A percentile compares a stretch with the other conserved stretches of the same genome.
Evolutionary conservation across 805 yeast genomes (phyloP).

Genomic region (Metschnikowia henanensis): DNA sequence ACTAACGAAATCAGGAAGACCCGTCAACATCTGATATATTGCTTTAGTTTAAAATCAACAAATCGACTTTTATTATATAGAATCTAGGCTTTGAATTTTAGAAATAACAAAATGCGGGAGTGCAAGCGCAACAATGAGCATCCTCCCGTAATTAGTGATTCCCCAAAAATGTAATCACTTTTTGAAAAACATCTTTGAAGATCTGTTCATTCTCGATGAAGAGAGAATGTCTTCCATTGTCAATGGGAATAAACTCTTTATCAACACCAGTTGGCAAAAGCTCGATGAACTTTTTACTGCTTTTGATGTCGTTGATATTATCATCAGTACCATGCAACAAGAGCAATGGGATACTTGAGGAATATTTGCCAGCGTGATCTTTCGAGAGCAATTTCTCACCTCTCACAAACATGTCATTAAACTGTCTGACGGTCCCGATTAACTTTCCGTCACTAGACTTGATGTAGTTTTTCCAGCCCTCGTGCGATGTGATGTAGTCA

Average conservation of each 20-base stretch:
- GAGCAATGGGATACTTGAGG: constrained; percentile 47
- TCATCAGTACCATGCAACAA: constrained; percentile 67
- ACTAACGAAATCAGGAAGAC: no score
- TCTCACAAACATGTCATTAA: constrained; percentile 60
- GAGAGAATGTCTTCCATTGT: constrained; percentile 45
- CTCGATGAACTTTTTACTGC: constrained; percentile 43
- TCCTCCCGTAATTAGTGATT: background rate
- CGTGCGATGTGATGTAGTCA: constrained; percentile 54
- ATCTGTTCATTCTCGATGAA: constrained; percentile 46
- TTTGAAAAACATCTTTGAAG: constrained; percentile 31
- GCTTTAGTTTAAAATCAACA: no score
- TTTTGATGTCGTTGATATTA: constrained; percentile 53
- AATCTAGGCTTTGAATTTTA: no score
- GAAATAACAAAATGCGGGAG: no score
- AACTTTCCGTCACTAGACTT: constrained; percentile 36
- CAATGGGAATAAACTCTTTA: constrained; percentile 29
- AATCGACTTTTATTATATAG: no score
- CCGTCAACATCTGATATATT: no score
- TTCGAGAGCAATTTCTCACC: constrained; percentile 52
- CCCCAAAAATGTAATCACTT: constrained; percentile 37
- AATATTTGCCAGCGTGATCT: constrained; percentile 35
- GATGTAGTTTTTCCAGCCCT: constrained; percentile 46
- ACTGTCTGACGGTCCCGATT: constrained; percentile 55
- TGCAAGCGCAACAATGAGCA: no score
- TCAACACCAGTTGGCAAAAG: constrained; percentile 33